These are phyloP conservation scores for Carex cristatella DNA, from an alignment of 176 grass and related monocot species.

Conservation along the genomic window DNA sequence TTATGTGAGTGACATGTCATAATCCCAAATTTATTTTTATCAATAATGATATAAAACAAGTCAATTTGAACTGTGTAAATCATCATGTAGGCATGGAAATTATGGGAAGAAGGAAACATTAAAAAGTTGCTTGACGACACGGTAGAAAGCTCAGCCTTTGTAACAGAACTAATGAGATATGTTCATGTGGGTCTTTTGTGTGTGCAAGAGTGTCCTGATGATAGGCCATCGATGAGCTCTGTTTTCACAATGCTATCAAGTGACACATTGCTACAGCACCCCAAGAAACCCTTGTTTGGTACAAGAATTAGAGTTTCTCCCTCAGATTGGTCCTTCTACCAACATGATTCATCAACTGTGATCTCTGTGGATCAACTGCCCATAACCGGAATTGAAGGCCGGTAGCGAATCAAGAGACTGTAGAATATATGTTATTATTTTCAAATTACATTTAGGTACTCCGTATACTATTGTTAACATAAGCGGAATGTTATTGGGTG, in stretches of 20 bases:
- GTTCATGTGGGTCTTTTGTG: slow-evolving; percentile 11
- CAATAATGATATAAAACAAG: not conserved
- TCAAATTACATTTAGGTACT: not conserved
- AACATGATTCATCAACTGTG: not conserved
- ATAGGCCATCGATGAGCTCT: slow-evolving; percentile 6
- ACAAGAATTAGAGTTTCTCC: slow-evolving; percentile 1
- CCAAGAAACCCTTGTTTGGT: slow-evolving; percentile 30
- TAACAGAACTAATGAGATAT: not conserved
- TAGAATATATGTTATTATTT: not conserved
- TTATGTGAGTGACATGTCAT: slow-evolving; percentile 26
- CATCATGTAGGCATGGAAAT: slow-evolving; percentile 18
- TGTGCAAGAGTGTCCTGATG: slow-evolving; percentile 16
- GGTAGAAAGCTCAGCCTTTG: too few species aligned
- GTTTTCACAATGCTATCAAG: not conserved
- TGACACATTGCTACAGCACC: slow-evolving; percentile 15
- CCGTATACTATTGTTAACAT: not conserved
- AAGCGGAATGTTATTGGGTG: not conserved
- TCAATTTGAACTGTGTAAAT: not conserved
- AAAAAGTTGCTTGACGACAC: too few species aligned
- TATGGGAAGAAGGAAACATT: not conserved
- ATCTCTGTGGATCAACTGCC: not conserved
- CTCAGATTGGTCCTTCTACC: not conserved
- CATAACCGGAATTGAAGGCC: slow-evolving; percentile 7
- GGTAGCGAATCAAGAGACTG: not conserved
- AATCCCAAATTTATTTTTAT: not conserved